phyloP scores from a whole-genome alignment of 768 basidiomycete species.

The Suillus clintonianus region DNA sequence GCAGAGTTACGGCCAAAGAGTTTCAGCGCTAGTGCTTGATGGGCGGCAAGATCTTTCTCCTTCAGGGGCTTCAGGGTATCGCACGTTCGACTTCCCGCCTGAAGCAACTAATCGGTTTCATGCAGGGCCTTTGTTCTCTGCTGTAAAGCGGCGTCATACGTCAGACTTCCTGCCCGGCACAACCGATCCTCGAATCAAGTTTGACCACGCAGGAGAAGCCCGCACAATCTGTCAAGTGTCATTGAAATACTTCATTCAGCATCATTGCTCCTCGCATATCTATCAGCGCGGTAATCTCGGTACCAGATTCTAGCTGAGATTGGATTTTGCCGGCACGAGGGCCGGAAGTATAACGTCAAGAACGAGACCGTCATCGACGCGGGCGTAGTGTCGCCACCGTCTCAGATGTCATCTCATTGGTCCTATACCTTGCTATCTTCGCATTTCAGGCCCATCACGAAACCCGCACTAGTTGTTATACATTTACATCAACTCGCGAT shows the following conservation, averaged over 20 bases:
- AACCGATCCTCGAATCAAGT: neutral
- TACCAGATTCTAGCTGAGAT: neutral
- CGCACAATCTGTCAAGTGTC: constrained; percentile 55
- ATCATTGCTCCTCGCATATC: neutral
- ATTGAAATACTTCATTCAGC: neutral
- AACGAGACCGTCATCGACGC: neutral
- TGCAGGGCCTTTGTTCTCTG: neutral
- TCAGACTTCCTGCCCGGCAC: neutral
- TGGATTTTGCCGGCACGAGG: neutral
- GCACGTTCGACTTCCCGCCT: neutral
- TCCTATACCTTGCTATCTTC: neutral
- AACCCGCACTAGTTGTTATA: neutral
- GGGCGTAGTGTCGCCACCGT: neutral
- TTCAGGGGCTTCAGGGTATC: constrained; percentile 30
- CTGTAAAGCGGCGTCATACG: neutral
- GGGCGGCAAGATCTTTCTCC: constrained; percentile 13
- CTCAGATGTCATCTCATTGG: neutral
- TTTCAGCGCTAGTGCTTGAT: constrained; percentile 69
- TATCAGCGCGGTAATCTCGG: neutral
- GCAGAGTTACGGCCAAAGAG: constrained; percentile 58
- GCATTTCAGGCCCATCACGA: neutral
- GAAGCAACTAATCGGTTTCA: neutral
- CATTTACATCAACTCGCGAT: neutral
- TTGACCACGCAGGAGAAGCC: constrained; percentile 41
- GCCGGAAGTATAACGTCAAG: neutral